These are phyloP conservation scores for Galerina marginata DNA, from an alignment of 768 basidiomycete genomes.

Conservation along the genomic window DNA sequence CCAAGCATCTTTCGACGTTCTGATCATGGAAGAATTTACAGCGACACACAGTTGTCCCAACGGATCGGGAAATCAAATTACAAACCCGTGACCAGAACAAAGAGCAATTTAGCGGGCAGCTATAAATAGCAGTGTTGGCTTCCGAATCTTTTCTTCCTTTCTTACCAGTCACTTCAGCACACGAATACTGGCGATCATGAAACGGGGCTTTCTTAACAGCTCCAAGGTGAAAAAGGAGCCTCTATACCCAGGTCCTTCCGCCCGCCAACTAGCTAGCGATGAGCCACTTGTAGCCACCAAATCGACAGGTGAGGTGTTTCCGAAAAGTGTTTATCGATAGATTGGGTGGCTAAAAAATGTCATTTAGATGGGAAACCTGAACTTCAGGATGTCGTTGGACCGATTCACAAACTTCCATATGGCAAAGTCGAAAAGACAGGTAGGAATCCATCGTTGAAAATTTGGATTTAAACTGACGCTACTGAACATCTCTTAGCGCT, in stretches of 20 bases:
- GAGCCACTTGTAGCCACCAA: background rate
- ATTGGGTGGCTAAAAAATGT: background rate
- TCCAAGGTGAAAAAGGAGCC: constrained; percentile 19
- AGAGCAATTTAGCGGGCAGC: no score
- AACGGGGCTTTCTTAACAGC: constrained; percentile 31
- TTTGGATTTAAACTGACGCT: background rate
- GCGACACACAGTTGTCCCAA: no score
- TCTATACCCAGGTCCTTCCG: background rate
- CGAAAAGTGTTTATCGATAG: background rate
- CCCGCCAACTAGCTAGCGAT: background rate
- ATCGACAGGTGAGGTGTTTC: background rate
- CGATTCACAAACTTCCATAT: background rate
- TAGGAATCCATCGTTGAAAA: background rate
- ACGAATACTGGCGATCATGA: constrained; percentile 16
- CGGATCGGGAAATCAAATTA: no score
- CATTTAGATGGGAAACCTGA: background rate
- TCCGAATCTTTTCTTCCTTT: no score
- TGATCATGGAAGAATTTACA: no score
- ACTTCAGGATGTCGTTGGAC: background rate
- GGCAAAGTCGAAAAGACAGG: constrained; percentile 10
- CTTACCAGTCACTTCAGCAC: no score
- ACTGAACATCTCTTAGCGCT: background rate
- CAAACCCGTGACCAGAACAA: no score
- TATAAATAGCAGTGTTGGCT: no score
- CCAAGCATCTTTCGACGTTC: no score